phyloP scores from a whole-genome alignment of 2,329 filamentous ascomycete species.

The Sclerotinia minor region DNA sequence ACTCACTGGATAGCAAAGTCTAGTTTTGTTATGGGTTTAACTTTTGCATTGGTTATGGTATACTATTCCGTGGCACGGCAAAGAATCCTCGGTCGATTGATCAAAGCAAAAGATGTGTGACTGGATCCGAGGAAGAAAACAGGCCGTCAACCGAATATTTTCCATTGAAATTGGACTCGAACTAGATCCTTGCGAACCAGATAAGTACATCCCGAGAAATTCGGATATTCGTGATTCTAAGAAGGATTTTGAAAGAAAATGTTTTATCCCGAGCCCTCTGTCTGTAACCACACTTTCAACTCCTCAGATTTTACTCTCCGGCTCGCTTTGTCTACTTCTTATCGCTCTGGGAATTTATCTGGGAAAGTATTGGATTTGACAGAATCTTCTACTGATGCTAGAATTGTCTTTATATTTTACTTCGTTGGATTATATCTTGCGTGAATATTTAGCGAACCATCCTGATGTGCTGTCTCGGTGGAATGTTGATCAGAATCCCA shows the following conservation, averaged over 20 bases:
- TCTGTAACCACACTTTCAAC: not conserved
- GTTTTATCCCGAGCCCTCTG: not conserved
- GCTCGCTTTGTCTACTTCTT: not conserved
- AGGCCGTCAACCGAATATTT: not conserved
- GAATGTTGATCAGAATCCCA: too few relatives aligned
- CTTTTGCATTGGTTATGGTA: not conserved
- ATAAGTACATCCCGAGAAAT: not conserved
- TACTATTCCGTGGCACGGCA: not conserved
- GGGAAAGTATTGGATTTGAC: not conserved
- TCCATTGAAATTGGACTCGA: not conserved
- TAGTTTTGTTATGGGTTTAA: constrained; percentile 7
- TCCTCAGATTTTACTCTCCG: not conserved
- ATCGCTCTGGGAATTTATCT: constrained; percentile 3
- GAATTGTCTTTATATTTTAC: constrained; percentile 10
- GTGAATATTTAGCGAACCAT: not conserved
- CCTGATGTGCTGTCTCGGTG: not conserved
- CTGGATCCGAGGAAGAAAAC: constrained; percentile 11
- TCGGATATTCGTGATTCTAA: not conserved
- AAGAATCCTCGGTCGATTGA: not conserved
- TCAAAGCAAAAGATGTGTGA: not conserved
- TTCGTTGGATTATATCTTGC: not conserved
- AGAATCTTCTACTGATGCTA: not conserved
- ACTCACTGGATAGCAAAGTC: constrained; percentile 4
- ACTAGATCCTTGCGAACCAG: constrained; percentile 5
- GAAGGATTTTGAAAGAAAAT: not conserved